A percentile compares a stretch with the other conserved stretches of the same genome.
These are phyloP conservation scores for Candolleomyces aberdarensis DNA, from an alignment of 768 basidiomycete genomes.

Conservation along the genomic window DNA sequence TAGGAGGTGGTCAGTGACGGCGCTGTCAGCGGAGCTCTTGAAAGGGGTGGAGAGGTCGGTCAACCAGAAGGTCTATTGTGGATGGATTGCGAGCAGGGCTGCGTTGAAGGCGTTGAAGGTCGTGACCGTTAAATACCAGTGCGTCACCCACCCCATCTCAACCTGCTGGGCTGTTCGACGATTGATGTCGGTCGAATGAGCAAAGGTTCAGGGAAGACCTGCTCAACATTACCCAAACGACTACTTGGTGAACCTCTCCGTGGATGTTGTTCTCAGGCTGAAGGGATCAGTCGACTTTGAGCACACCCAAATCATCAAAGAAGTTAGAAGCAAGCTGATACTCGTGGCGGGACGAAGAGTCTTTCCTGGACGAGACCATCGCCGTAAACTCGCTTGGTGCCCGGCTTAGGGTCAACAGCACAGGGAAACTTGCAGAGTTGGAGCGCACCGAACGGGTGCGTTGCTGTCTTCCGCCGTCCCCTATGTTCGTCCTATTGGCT, in stretches of 20 bases:
- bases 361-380: conserved; percentile 96
- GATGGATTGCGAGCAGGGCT: conserved; percentile 92
- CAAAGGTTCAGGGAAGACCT: conserved; percentile 82
- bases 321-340: conserved; percentile 98
- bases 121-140: conserved; percentile 83
- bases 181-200: conserved; percentile 59
- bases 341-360: conserved; percentile 97
- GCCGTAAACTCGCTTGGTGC: conserved; percentile 96
- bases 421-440: conserved; percentile 95
- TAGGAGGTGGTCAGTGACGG: conserved; percentile 95
- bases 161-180: too few species aligned
- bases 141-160: conserved; percentile 33
- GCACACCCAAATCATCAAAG: conserved; percentile 99
- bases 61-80: conserved; percentile 83
- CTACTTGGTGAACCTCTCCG: conserved; percentile 98
- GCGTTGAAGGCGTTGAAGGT: conserved; percentile 83
- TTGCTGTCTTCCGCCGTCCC: too few species aligned
- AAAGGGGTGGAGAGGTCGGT: conserved; percentile 96
- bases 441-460: conserved; percentile 81
- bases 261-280: conserved; percentile 91
- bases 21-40: conserved; percentile 88
- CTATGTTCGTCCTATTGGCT: too few species aligned
- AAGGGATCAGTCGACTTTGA: conserved; percentile 97
- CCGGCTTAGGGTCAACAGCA: conserved; percentile 90
- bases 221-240: conserved; percentile 95